Conservation (phyloP, 2,329 filamentous ascomycete species). For the Monosporascus sp. region DNA sequence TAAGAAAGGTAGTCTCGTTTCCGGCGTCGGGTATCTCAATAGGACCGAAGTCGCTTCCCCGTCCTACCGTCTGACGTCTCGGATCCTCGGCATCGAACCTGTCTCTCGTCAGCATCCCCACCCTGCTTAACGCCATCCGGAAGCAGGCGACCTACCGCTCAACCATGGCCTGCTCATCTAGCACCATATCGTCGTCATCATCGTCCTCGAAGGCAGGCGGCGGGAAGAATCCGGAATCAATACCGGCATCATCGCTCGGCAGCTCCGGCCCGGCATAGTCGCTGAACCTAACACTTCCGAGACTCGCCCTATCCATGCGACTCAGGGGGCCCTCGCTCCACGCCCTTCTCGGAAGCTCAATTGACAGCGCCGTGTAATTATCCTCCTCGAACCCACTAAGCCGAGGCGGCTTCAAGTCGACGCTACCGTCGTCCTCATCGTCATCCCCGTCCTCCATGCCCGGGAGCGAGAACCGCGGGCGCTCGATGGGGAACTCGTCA, state of each 20-base stretch:
- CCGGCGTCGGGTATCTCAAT: conserved; percentile 43
- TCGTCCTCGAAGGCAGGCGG: conserved; percentile 37
- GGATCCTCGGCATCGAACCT: conserved; percentile 34
- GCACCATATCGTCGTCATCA: conserved; percentile 29
- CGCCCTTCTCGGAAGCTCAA: conserved; percentile 53
- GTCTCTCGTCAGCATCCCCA: conserved; percentile 5
- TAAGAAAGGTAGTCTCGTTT: conserved; percentile 48
- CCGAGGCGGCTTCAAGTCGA: conserved; percentile 47
- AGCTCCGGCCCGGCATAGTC: conserved; percentile 36
- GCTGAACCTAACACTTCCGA: conserved; percentile 49
- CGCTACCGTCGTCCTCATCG: conserved; percentile 41
- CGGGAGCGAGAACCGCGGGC: conserved; percentile 51
- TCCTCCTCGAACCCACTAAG: conserved; percentile 53
- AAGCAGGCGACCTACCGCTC: conserved; percentile 31
- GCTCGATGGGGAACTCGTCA: conserved; percentile 43
- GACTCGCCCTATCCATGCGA: conserved; percentile 39
- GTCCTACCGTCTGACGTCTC: conserved; percentile 33
- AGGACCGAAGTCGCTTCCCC: conserved; percentile 44
- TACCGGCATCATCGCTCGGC: conserved; percentile 35
- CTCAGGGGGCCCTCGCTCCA: conserved; percentile 38
- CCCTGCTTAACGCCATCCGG: background rate
- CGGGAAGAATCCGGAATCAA: conserved; percentile 49
- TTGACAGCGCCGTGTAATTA: conserved; percentile 52
- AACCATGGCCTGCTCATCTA: conserved; percentile 35
- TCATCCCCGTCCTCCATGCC: conserved; percentile 37